Evolutionary conservation across 352 stramenopile genomes (phyloP), one percentile per base, ranked within the genome.

Genomic region (Globisporangium paroecandrum): DNA sequence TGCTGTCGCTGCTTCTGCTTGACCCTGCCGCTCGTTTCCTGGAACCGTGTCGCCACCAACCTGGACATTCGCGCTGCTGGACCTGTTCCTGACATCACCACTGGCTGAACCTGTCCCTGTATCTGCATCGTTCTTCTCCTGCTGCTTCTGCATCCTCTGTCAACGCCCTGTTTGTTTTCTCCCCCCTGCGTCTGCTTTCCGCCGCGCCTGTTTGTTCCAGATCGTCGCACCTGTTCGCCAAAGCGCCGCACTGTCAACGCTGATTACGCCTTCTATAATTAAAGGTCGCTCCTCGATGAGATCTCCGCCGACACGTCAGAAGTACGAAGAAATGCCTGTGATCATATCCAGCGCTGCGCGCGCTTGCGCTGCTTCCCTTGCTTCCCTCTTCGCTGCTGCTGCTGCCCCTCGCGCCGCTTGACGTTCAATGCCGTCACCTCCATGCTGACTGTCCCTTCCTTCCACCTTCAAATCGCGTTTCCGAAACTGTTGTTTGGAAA

Each of bases 401-500:
- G 41, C 41, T 49, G 41, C 41, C 41, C 15, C 4, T 49, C 15
- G 41, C 15, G 41, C 15, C 41, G 41, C 13, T 20, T 20, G 38
- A 47, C 38, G 13, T 18, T 47, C 12, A 47, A 47, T 47, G 38
- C 38, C 15, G 41, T 4, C 41, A 15, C 10, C 38, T 46, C 41
- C 4, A n/a, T 49, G 4, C 41, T 6, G 38, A 18, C 12, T 20
- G 38, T n/a, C 38, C 38, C 7, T 49, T 49, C 55, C 27, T 60
- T 60, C 55, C 9, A 18, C 27, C 25, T 15, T 24, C 18, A 18
- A 10, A 9, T 20, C 58, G 58, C 69, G 38, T 61, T 75, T 76
- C 71, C 69, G 56, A 68, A 68, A 76, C 54, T 68, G 69, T 68
- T 8, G 25, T 20, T 18, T 58, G 13, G 29, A 60, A 60, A 60